A percentile compares a stretch with the other conserved stretches of the same genome.
Evolutionary conservation across 2,329 filamentous ascomycete genomes (phyloP).

Genomic region (Nemania sp.): DNA sequence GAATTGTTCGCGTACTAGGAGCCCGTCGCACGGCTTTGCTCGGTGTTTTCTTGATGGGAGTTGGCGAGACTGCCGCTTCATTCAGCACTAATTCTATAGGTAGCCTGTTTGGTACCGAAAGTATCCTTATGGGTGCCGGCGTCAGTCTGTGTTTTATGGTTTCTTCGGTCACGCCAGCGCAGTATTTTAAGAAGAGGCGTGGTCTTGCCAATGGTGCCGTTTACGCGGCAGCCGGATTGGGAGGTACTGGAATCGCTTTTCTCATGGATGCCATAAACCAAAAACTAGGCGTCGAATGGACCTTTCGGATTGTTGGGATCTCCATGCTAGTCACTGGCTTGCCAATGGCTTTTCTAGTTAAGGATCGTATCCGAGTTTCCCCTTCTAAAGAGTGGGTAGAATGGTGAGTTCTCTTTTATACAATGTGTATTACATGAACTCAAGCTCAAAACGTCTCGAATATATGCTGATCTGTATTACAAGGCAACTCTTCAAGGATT

Average conservation of each 20-base stretch:
- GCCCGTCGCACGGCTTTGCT: constrained; percentile 49
- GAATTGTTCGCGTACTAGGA: constrained; percentile 55
- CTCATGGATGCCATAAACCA: constrained; percentile 46
- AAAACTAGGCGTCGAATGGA: constrained; percentile 52
- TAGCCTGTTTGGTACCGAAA: constrained; percentile 18
- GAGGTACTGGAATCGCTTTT: constrained; percentile 50
- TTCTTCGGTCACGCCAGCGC: constrained; percentile 47
- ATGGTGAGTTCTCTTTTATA: no score
- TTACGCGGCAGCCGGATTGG: constrained; percentile 50
- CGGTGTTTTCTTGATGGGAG: constrained; percentile 47
- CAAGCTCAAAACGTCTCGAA: no score
- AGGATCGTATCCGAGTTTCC: constrained; percentile 35
- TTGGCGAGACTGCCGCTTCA: constrained; percentile 50
- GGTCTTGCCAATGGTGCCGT: constrained; percentile 53
- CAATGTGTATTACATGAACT: no score
- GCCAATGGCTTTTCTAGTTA: constrained; percentile 58
- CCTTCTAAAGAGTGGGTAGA: no score
- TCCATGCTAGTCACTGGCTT: constrained; percentile 56
- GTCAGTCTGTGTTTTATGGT: constrained; percentile 46
- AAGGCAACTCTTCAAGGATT: constrained; percentile 44
- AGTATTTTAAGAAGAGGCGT: constrained; percentile 51
- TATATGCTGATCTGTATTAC: no score
- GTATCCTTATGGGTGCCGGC: constrained; percentile 31
- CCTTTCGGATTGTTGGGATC: constrained; percentile 57
- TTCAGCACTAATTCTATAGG: constrained; percentile 34